These are phyloP conservation scores for Funneliformis caledonium DNA, from an alignment of 371 early-diverging fungal species.

Conservation along the genomic window DNA sequence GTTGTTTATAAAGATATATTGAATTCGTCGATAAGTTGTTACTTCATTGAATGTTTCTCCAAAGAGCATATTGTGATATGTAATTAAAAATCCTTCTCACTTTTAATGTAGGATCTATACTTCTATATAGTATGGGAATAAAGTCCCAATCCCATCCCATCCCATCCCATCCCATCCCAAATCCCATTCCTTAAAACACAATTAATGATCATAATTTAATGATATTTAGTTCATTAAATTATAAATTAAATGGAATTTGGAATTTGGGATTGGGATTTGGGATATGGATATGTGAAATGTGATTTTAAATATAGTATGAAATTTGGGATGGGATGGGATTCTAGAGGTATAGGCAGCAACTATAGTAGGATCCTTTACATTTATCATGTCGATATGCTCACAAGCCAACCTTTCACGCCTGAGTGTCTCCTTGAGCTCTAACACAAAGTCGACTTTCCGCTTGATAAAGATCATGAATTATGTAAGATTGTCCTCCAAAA, in stretches of 20 bases:
- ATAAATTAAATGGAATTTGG: too few species aligned
- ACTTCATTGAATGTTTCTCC: background rate
- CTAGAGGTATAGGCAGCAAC: too few species aligned
- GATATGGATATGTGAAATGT: too few species aligned
- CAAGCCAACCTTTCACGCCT: background rate
- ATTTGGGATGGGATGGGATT: too few species aligned
- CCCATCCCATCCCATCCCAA: too few species aligned
- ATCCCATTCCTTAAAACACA: too few species aligned
- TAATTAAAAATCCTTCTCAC: background rate
- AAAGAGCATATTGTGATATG: background rate
- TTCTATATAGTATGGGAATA: too few species aligned
- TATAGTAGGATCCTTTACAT: background rate
- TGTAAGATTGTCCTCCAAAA: background rate
- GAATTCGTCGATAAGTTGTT: background rate
- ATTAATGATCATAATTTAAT: too few species aligned
- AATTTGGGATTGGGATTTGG: too few species aligned
- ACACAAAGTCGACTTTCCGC: conserved; percentile 31
- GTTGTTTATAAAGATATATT: background rate
- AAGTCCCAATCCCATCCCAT: too few species aligned
- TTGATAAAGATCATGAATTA: conserved; percentile 34
- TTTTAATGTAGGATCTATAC: background rate
- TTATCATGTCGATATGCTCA: background rate
- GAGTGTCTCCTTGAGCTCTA: background rate
- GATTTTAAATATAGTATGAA: too few species aligned
- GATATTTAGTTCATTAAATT: too few species aligned